Evolutionary conservation across 768 basidiomycete genomes (phyloP).

Genomic region (Mycena rebaudengoi): DNA sequence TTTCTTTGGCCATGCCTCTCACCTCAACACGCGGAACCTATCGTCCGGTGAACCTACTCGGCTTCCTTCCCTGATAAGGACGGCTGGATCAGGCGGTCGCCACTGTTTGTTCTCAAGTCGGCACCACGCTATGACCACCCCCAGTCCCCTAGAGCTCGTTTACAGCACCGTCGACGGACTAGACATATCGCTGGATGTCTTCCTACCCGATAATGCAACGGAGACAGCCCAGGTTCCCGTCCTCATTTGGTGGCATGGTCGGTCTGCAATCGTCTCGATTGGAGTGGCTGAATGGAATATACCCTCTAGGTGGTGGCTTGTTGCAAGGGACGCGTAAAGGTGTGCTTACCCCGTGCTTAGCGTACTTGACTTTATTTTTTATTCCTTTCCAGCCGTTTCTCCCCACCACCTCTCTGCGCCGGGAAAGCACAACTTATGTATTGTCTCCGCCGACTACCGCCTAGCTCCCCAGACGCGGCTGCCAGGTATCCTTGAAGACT

Average conservation of each 20-base stretch:
- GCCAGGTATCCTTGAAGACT: constrained; percentile 45
- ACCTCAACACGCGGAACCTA: too few species aligned
- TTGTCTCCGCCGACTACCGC: constrained; percentile 47
- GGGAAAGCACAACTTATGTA: constrained; percentile 38
- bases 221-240: constrained; percentile 39
- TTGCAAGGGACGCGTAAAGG: constrained; percentile 42
- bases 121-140: background rate
- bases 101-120: too few species aligned
- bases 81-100: too few species aligned
- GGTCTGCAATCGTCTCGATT: background rate
- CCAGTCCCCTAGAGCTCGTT: constrained; percentile 38
- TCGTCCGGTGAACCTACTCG: too few species aligned
- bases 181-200: constrained; percentile 45
- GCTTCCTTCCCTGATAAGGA: too few species aligned
- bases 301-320: constrained; percentile 44
- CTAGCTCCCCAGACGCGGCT: constrained; percentile 47
- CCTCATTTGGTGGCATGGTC: constrained; percentile 48
- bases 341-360: background rate
- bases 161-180: constrained; percentile 42
- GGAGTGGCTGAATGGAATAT: background rate
- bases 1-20: too few species aligned
- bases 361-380: background rate
- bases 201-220: constrained; percentile 40
- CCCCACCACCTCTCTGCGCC: constrained; percentile 47
- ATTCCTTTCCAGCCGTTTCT: constrained; percentile 31